These are phyloP conservation scores for Candida krabiensis DNA, from an alignment of 805 yeast species.

Conservation along the genomic window DNA sequence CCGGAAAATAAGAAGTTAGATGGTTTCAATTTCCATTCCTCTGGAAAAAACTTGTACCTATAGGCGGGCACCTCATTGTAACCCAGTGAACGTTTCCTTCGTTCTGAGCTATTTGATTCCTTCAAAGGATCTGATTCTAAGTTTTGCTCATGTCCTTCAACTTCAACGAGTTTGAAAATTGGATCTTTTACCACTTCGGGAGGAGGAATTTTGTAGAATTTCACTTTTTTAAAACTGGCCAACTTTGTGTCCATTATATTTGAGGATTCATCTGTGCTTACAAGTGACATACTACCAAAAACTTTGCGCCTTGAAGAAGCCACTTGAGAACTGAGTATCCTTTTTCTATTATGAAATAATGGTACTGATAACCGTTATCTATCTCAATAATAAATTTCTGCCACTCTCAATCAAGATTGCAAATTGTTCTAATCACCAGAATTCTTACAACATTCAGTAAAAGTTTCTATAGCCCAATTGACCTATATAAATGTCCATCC, in stretches of 20 bases:
- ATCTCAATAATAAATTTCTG: too few species aligned
- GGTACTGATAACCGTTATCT: too few species aligned
- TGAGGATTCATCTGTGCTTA: conserved; percentile 11
- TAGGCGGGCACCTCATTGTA: conserved; percentile 13
- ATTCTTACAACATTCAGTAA: too few species aligned
- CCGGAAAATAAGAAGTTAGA: conserved; percentile 23
- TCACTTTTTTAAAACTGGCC: conserved; percentile 24
- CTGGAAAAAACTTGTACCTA: conserved; percentile 17
- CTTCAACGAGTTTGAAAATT: conserved; percentile 6
- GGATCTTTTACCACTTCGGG: conserved; percentile 18
- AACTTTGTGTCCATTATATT: conserved; percentile 22
- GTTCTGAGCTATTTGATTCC: conserved; percentile 1
- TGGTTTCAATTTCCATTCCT: conserved; percentile 16
- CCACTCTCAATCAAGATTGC: too few species aligned
- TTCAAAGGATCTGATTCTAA: neutral
- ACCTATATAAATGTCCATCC: too few species aligned
- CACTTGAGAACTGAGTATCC: too few species aligned
- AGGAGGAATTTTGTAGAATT: conserved; percentile 26
- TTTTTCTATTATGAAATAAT: too few species aligned
- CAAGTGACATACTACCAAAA: conserved; percentile 13
- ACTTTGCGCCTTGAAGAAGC: too few species aligned
- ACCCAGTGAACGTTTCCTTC: conserved; percentile 3
- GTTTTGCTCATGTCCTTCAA: too few species aligned
- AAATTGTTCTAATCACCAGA: too few species aligned
- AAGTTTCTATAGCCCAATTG: too few species aligned